These are phyloP conservation scores for Phytophthora megakarya DNA, from an alignment of 352 stramenopile genomes.

Conservation along the genomic window DNA sequence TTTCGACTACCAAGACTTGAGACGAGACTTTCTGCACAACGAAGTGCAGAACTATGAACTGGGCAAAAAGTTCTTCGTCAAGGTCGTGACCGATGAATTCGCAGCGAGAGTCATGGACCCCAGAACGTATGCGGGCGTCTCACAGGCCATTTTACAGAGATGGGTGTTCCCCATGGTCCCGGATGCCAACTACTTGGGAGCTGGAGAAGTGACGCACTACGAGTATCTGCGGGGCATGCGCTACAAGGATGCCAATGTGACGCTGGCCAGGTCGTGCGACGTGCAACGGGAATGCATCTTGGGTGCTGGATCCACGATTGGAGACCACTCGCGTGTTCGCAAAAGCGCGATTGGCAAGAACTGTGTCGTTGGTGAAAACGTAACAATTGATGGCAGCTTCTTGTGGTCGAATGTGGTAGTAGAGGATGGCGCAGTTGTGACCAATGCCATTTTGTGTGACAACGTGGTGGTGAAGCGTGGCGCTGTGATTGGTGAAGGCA, in stretches of 20 bases:
- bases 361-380: conserved; percentile 77
- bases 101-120: conserved; percentile 94
- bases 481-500: conserved; percentile 74
- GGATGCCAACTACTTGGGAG: conserved; percentile 88
- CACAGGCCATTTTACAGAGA: conserved; percentile 92
- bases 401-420: conserved; percentile 85
- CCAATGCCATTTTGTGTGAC: conserved; percentile 85
- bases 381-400: conserved; percentile 73
- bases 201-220: conserved; percentile 62
- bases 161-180: conserved; percentile 97
- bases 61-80: conserved; percentile 96
- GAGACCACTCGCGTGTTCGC: conserved; percentile 54
- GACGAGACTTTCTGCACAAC: conserved; percentile 96
- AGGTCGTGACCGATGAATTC: conserved; percentile 93
- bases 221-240: conserved; percentile 79
- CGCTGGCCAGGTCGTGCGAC: conserved; percentile 65
- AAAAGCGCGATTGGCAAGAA: conserved; percentile 74
- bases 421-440: conserved; percentile 77
- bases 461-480: conserved; percentile 76
- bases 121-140: conserved; percentile 93
- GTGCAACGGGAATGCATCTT: conserved; percentile 80
- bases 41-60: conserved; percentile 98
- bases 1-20: conserved; percentile 98
- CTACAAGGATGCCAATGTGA: conserved; percentile 82
- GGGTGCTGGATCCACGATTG: conserved; percentile 57